phyloP scores from a whole-genome alignment of 805 yeast species.

The Kuraishia floccosa region DNA sequence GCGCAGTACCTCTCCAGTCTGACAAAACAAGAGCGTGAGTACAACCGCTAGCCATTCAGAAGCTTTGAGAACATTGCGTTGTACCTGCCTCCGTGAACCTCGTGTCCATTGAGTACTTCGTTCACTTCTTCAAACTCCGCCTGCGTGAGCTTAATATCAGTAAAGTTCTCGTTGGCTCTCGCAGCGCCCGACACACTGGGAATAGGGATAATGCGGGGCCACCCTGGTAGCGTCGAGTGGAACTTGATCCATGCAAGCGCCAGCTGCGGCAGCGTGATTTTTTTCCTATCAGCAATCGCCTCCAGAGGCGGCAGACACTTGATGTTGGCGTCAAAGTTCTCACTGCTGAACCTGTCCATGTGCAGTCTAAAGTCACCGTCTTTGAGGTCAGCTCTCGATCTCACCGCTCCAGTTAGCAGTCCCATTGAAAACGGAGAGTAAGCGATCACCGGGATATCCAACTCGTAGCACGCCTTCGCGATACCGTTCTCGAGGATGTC shows the following conservation, averaged over 20 bases:
- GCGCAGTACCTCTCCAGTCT: no score
- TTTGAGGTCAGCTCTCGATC: constrained; percentile 32
- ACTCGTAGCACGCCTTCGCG: constrained; percentile 43
- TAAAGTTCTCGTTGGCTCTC: constrained; percentile 53
- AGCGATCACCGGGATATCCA: constrained; percentile 56
- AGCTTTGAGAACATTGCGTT: no score
- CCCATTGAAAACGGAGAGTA: constrained; percentile 85
- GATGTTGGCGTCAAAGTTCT: constrained; percentile 43
- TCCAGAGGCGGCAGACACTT: constrained; percentile 35
- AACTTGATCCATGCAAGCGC: constrained; percentile 58
- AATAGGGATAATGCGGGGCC: constrained; percentile 59
- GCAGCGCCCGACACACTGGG: constrained; percentile 60
- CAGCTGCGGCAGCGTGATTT: constrained; percentile 50
- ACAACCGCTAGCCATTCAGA: no score
- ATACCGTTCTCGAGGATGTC: constrained; percentile 58
- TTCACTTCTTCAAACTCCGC: constrained; percentile 46
- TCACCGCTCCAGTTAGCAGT: constrained; percentile 53
- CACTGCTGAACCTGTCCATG: constrained; percentile 49
- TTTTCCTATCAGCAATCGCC: constrained; percentile 32
- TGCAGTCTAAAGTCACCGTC: constrained; percentile 40
- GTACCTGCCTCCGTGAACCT: constrained; percentile 35
- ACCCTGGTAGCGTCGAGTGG: constrained; percentile 19
- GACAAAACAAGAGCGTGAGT: no score
- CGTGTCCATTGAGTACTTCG: constrained; percentile 26
- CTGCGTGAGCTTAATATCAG: constrained; percentile 34